Percentiles rank a stretch among this genome's conserved stretches.
phyloP scores from a whole-genome alignment of 163 green algal genomes.

The Coccomyxa subellipsoidea region DNA sequence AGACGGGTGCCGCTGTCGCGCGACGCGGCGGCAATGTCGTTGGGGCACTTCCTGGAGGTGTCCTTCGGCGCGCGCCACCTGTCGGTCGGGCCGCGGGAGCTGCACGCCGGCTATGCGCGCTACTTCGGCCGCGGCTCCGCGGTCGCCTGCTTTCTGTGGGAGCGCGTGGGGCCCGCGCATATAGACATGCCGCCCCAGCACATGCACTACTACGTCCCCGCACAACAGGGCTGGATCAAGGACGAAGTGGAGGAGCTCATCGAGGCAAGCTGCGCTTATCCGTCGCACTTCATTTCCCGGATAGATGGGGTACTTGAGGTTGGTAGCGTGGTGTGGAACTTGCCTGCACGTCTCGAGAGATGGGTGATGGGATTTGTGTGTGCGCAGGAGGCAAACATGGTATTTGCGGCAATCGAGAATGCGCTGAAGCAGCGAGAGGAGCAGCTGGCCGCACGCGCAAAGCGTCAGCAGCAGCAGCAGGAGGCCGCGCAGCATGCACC shows the following conservation, averaged over 20 bases:
- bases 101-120: slow-evolving; percentile 68
- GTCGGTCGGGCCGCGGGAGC: slow-evolving; percentile 42
- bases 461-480: not conserved
- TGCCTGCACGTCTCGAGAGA: not conserved
- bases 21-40: slow-evolving; percentile 60
- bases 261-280: slow-evolving; percentile 33
- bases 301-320: no score
- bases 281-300: no score
- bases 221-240: slow-evolving; percentile 62
- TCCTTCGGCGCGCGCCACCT: slow-evolving; percentile 44
- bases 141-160: slow-evolving; percentile 80
- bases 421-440: slow-evolving; percentile 6
- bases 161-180: slow-evolving; percentile 39
- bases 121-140: slow-evolving; percentile 71
- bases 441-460: not conserved
- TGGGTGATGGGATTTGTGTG: not conserved
- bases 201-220: slow-evolving; percentile 15
- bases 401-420: not conserved
- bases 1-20: slow-evolving; percentile 57
- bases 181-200: slow-evolving; percentile 44
- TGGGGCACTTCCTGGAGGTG: slow-evolving; percentile 64
- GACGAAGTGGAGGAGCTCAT: slow-evolving; percentile 60
- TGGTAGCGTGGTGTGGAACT: no score
- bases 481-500: not conserved
- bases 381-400: slow-evolving; percentile 8